Base-by-base conservation (phyloP, 2,329 filamentous ascomycete species). In the Colletotrichum kahawae region DNA sequence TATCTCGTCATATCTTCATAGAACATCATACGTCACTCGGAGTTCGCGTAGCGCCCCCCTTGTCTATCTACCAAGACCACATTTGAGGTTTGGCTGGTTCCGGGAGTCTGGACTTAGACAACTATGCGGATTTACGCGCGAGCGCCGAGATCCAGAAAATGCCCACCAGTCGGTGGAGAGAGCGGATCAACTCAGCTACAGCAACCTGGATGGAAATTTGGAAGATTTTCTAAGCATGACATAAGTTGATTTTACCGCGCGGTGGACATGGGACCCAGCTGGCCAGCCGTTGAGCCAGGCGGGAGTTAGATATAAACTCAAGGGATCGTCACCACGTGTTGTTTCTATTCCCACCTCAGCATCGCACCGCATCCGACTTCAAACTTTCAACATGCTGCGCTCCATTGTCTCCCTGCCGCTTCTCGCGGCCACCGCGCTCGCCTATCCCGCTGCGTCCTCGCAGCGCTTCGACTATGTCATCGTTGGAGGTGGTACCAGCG, bases 401-500 rank as follows among this genome's bases (percentile, higher is more conserved):
- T 51, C 62, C 27, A 31, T 65, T 29, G 38, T 65, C 27, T 65
- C 62, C 27, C 38, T 65, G 1, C 62, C 62, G 36, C 62, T 65
- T 38, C 27, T 65, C 7, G 62, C 62, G 62, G 62, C 36, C 36
- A 65, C 62, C 27, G 38, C 36, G 16, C 62, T 65, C 24, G 62
- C 62, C 13, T 65, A 65, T 10, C 38, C 62, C 7, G 38, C 62
- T n/a, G 38, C 62, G 0, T 48, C 62, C 4, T 51, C 62, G 2
- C 36, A 65, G 27, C 36, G 27, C 2, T 65, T 65, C 54, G 84
- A 85, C 79, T 86, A 84, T 70, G 75, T 86, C 51, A 81, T 86
- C 21, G 81, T 82, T n/a, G 84, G 84, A 9, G 84, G 80, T 10
- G 84, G 84, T 0, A 84, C 84, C 1, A 80, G 79, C 63, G 84